Base-by-base conservation (phyloP, 2,329 filamentous ascomycete genomes). In the Coleophoma eucalyptorum region DNA sequence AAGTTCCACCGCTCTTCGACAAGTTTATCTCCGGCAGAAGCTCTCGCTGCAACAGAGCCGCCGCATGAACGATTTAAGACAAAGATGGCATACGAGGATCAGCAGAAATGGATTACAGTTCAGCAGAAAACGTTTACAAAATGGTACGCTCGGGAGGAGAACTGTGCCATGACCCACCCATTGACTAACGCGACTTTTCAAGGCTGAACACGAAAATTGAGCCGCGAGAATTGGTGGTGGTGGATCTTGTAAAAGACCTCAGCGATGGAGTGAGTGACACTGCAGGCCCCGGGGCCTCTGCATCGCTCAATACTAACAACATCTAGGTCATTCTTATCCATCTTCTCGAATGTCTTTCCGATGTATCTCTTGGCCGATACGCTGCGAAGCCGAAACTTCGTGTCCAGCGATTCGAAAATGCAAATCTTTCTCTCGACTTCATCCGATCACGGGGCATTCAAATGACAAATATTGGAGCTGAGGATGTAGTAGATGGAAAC, bases 81-180 rank as follows among this genome's bases (percentile, higher is more conserved):
- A 63, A 84, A 74, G 69, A 86, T 86, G 83, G 81, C 80, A 51
- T 82, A 75, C 67, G 72, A 78, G 58, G 80, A 83, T 67, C 80
- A 86, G 71, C 80, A 85, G 69, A 76, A 78, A 68, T 87, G 83
- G 83, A 79, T 87, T 62, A 84, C 78, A 66, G 91, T 96, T 72
- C 93, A 97, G 77, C 88, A 97, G 72, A 99, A 97, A 81, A 99
- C 94, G 26, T 99, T 99, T 72, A 96, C 92, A 53, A 99, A 97
- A 89, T 99, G 94, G 87, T 89, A 55, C 21, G 59, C 40, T 20
- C 7, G n/a, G 32, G 34, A 43, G 31, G 55, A 31, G 53, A 40
- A 45, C 37, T 32, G 16, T 19, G 37, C 18, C 15, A 10, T 21
- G 15, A 15, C 33, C 15, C 19, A 34, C 21, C 16, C 34, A 38